Conservation (phyloP, 176 grass and related monocot genomes). For the Oryza meyeriana region DNA sequence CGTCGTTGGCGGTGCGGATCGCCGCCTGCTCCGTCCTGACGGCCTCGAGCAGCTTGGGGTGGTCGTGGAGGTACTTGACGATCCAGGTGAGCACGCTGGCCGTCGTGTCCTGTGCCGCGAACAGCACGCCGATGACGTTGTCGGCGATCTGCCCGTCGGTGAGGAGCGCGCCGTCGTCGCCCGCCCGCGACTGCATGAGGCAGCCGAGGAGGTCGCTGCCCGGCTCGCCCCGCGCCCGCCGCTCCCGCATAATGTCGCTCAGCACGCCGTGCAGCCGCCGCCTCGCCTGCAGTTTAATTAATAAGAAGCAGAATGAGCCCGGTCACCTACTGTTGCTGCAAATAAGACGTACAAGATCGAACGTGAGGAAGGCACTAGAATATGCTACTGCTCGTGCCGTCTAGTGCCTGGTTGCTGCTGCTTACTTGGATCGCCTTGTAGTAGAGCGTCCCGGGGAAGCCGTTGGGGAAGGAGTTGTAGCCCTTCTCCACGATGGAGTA, state of each 20-base stretch:
- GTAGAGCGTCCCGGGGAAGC: slow-evolving; percentile 65
- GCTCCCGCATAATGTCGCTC: slow-evolving; percentile 68
- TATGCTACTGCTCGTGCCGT: not conserved
- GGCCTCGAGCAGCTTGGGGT: slow-evolving; percentile 60
- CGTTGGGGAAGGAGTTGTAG: slow-evolving; percentile 93
- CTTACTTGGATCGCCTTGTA: slow-evolving; percentile 79
- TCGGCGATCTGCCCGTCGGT: slow-evolving; percentile 79
- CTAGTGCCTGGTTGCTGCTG: not conserved
- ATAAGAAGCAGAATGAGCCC: not conserved
- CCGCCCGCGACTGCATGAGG: slow-evolving; percentile 60
- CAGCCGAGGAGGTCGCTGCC: slow-evolving; percentile 65
- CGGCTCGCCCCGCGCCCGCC: slow-evolving; percentile 36
- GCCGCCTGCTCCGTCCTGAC: slow-evolving; percentile 71
- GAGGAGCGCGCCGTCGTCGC: slow-evolving; percentile 42
- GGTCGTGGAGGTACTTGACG: slow-evolving; percentile 84
- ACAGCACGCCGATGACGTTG: slow-evolving; percentile 93
- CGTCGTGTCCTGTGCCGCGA: slow-evolving; percentile 98
- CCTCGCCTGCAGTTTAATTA: slow-evolving; percentile 51
- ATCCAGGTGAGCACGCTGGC: slow-evolving; percentile 96
- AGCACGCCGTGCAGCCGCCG: slow-evolving; percentile 56
- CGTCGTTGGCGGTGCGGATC: slow-evolving; percentile 55
- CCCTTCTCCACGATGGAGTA: slow-evolving; percentile 88
- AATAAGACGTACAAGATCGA: not conserved
- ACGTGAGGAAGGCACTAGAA: slow-evolving; percentile 7
- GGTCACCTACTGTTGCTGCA: not conserved